A percentile compares a stretch with the other conserved stretches of the same genome.
These are phyloP conservation scores for Neonectria faginata DNA, from an alignment of 2,329 filamentous ascomycete species.

Conservation along the genomic window DNA sequence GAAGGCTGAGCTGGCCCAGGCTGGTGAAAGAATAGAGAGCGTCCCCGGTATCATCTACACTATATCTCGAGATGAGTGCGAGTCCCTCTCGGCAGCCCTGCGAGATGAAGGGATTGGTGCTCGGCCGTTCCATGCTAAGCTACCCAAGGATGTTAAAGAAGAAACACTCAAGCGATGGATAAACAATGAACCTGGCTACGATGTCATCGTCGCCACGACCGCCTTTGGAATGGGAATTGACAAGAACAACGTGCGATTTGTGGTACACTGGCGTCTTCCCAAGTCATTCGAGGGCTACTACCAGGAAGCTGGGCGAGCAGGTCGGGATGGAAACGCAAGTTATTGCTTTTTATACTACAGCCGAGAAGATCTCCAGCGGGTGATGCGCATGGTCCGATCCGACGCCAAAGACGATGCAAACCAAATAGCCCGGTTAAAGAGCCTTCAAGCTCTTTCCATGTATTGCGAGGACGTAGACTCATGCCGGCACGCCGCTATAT, in stretches of 20 bases:
- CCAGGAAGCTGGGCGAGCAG: slow-evolving; percentile 92
- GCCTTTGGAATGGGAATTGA: slow-evolving; percentile 99
- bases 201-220: slow-evolving; percentile 93
- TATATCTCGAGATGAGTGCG: slow-evolving; percentile 79
- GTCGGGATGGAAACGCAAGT: slow-evolving; percentile 87
- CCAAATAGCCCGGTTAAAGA: slow-evolving; percentile 67
- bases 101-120: slow-evolving; percentile 78
- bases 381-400: slow-evolving; percentile 67
- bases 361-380: slow-evolving; percentile 84
- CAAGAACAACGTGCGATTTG: slow-evolving; percentile 93
- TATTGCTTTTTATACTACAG: slow-evolving; percentile 93
- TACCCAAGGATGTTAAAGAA: slow-evolving; percentile 76
- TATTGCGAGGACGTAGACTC: slow-evolving; percentile 83
- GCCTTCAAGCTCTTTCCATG: slow-evolving; percentile 74
- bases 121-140: slow-evolving; percentile 77
- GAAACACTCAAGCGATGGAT: slow-evolving; percentile 80
- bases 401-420: slow-evolving; percentile 55
- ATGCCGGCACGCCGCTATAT: slow-evolving; percentile 83
- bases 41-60: slow-evolving; percentile 86
- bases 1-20: slow-evolving; percentile 66
- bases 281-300: slow-evolving; percentile 97
- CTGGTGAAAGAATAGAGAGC: slow-evolving; percentile 68
- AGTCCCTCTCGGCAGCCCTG: slow-evolving; percentile 74
- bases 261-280: slow-evolving; percentile 92
- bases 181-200: slow-evolving; percentile 79